Evolutionary conservation across 2,329 filamentous ascomycete genomes (phyloP).

Genomic region (Cladosporium velox): DNA sequence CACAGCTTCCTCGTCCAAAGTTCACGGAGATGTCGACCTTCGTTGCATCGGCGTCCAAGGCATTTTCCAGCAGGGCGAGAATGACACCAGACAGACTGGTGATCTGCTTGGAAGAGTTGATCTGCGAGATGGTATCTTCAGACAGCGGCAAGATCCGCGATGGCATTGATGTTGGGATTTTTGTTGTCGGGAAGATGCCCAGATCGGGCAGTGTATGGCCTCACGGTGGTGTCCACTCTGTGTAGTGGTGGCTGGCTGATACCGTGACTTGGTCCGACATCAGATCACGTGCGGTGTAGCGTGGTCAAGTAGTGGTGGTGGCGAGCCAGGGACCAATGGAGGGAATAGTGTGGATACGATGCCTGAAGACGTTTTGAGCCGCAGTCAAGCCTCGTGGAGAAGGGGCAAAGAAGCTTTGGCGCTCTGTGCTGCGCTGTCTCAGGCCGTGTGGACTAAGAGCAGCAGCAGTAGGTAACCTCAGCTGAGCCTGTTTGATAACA

Average conservation of each 20-base stretch:
- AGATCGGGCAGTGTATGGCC: background rate
- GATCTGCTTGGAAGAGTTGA: slow-evolving; percentile 82
- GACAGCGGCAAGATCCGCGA: slow-evolving; percentile 33
- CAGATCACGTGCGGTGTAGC: background rate
- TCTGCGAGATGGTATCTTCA: slow-evolving; percentile 54
- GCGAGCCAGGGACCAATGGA: background rate
- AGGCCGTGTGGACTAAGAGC: background rate
- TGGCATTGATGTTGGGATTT: slow-evolving; percentile 14
- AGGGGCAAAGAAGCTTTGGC: slow-evolving; percentile 2
- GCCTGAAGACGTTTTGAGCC: background rate
- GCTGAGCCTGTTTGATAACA: background rate
- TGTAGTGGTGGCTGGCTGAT: slow-evolving; percentile 15
- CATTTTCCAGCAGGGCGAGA: slow-evolving; percentile 75
- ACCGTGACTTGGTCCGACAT: slow-evolving; percentile 16
- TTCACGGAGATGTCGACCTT: slow-evolving; percentile 72
- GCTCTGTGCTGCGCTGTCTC: background rate
- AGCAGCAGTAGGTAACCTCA: background rate
- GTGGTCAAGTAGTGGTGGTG: background rate
- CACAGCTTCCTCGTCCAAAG: slow-evolving; percentile 72
- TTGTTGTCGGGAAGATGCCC: background rate
- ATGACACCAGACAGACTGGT: slow-evolving; percentile 72
- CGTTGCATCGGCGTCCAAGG: slow-evolving; percentile 74
- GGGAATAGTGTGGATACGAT: background rate
- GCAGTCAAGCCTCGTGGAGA: slow-evolving; percentile 10
- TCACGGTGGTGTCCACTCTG: slow-evolving; percentile 46